Conservation (phyloP, 345 rosid species). For the Gossypium stocksii region DNA sequence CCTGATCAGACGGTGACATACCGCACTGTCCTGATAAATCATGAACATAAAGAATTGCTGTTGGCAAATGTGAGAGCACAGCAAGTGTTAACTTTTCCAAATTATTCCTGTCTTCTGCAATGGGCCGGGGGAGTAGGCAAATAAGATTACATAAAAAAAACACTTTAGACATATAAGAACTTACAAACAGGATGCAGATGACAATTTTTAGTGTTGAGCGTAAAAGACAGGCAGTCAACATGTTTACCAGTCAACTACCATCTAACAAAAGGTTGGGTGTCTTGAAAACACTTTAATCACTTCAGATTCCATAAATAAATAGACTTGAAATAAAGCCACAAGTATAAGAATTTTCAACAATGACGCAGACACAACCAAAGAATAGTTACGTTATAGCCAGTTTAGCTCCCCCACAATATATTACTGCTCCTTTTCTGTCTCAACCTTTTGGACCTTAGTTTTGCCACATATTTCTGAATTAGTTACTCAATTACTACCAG, state of each 20-base stretch:
- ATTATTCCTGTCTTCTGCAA: conserved; percentile 81
- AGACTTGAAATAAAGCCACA: not conserved
- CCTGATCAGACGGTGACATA: conserved; percentile 91
- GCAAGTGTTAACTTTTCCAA: conserved; percentile 91
- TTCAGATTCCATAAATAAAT: not conserved
- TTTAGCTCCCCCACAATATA: not conserved
- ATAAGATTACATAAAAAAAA: conserved; percentile 12
- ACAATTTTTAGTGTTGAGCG: not conserved
- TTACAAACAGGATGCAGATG: not conserved
- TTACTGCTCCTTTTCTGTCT: not conserved
- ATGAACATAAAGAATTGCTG: conserved; percentile 85
- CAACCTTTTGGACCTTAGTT: not conserved
- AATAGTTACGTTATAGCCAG: not conserved
- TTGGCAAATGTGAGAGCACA: conserved; percentile 88
- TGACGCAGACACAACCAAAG: not conserved
- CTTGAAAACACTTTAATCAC: not conserved
- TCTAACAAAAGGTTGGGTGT: not conserved
- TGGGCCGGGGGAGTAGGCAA: not conserved
- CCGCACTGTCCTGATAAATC: conserved; percentile 97
- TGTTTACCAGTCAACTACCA: not conserved
- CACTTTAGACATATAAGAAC: not conserved
- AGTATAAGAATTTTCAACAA: not conserved
- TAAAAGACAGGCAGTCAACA: not conserved
- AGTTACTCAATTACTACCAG: conserved; percentile 1
- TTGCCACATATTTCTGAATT: not conserved